Percentiles rank a stretch among this genome's conserved stretches.
Conservation (phyloP, 164 flowering plant genomes). For the Piper betle region DNA sequence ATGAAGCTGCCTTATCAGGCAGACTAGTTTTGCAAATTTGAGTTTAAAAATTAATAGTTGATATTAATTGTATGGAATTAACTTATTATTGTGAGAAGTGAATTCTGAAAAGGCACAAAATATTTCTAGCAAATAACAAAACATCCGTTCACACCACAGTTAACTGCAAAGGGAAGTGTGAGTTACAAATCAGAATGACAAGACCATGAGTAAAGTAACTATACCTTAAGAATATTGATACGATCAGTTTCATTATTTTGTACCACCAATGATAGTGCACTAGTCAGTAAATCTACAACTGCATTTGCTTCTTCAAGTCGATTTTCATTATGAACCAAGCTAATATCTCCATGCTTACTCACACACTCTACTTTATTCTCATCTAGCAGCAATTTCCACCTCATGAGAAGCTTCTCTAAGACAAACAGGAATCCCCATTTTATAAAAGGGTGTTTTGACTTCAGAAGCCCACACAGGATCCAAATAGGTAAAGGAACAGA, state of each 20-base stretch:
- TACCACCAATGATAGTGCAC: constrained; percentile 64
- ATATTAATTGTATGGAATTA: too few relatives aligned
- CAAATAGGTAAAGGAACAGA: constrained; percentile 60
- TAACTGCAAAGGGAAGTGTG: background rate
- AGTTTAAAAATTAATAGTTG: too few relatives aligned
- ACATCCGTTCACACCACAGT: background rate
- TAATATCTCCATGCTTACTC: constrained; percentile 17
- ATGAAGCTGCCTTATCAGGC: too few relatives aligned
- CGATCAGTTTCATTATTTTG: constrained; percentile 90
- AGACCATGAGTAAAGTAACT: background rate
- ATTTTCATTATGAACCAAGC: constrained; percentile 15
- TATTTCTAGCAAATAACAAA: too few relatives aligned
- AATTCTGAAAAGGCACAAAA: too few relatives aligned
- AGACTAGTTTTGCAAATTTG: too few relatives aligned
- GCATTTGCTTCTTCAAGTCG: constrained; percentile 90
- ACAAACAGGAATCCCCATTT: constrained; percentile 92
- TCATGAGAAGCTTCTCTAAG: constrained; percentile 80
- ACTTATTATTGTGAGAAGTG: too few relatives aligned
- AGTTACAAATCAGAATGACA: background rate
- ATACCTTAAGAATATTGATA: constrained; percentile 88
- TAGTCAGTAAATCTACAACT: constrained; percentile 82
- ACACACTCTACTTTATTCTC: constrained; percentile 51
- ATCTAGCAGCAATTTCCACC: constrained; percentile 70
- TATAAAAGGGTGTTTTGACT: constrained; percentile 58
- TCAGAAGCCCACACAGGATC: constrained; percentile 87